Evolutionary conservation across 2,329 filamentous ascomycete genomes (phyloP), one percentile per base, ranked within the genome.

Genomic region (Aulographum hederae): DNA sequence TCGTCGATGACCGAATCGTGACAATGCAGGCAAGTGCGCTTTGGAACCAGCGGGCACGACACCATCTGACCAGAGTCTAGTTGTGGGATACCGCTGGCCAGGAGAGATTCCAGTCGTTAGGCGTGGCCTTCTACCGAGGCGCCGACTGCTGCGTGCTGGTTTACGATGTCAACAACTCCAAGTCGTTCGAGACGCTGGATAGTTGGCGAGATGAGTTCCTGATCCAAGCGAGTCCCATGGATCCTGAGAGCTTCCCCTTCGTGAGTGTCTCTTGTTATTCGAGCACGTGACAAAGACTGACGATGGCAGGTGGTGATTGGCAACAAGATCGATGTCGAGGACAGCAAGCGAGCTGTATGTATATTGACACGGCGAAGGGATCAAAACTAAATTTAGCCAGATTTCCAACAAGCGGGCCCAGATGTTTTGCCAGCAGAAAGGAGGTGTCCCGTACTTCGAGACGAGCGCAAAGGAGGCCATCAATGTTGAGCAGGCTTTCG

Each of bases 311-410:
- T 92, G 37, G 89, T 98, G 25, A 71, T 98, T 36, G 89, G 89
- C 35, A 98, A 98, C 69, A 98, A 98, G 69, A 92, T 98, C 46
- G 89, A 98, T 61, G 77, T 94, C 28, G 89, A 94, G 53, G 89
- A 95, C 60, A 92, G 78, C 65, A 94, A 94, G 67, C 71, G 89
- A 53, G 82, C 89, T 65, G 78, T 79, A 51, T 44, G 67, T 54
- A 8, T 11, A 31, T 43, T 53, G 26, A 54, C 30, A 28, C 27
- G 27, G 15, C 15, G 12, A 13, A 8, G 27, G 12, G 8, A 28
- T 13, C 15, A 6, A 6, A 17, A 25, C n/a, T 25, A 6, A 26
- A 13, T 12, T 38, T 6, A 18, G 3, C 14, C 34, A 81, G 76
- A 91, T 98, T 46, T 92, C 82, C 18, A 85, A 78, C 47, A 95